Evolutionary conservation across 2,329 filamentous ascomycete species (phyloP).

Genomic region (Xylaria sp.): DNA sequence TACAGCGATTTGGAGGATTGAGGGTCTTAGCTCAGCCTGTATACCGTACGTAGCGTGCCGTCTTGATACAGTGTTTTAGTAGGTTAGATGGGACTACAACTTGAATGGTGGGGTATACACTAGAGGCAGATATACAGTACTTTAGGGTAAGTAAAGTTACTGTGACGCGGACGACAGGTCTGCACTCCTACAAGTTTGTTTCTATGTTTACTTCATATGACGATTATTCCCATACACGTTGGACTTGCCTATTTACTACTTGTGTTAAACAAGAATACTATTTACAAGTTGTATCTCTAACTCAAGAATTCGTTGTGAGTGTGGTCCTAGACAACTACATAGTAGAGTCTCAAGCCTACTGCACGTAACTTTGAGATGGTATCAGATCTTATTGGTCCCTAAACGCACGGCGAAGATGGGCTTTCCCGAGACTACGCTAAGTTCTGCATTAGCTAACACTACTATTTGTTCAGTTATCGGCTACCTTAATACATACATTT

Average conservation of each 20-base stretch:
- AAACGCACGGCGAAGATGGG: background rate
- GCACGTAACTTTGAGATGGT: background rate
- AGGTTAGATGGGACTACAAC: too few species aligned
- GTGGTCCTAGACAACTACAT: background rate
- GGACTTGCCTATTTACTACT: too few species aligned
- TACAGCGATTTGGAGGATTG: background rate
- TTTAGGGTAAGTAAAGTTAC: background rate
- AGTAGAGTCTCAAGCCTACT: background rate
- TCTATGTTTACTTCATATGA: background rate
- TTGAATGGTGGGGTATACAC: background rate
- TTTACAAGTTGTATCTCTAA: background rate
- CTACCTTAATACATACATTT: background rate
- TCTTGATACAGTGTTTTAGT: background rate
- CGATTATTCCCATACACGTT: too few species aligned
- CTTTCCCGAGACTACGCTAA: background rate
- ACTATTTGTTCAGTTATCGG: background rate
- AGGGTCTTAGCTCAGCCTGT: background rate
- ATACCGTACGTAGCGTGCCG: background rate
- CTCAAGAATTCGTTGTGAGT: background rate
- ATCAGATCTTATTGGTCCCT: conserved; percentile 7
- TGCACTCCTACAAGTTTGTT: too few species aligned
- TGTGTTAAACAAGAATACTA: too few species aligned
- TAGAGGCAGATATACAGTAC: background rate
- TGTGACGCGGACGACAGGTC: background rate
- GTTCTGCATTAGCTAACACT: background rate